Conservation (phyloP, 495 filamentous ascomycete species). For the Penicillium cinerascens region DNA sequence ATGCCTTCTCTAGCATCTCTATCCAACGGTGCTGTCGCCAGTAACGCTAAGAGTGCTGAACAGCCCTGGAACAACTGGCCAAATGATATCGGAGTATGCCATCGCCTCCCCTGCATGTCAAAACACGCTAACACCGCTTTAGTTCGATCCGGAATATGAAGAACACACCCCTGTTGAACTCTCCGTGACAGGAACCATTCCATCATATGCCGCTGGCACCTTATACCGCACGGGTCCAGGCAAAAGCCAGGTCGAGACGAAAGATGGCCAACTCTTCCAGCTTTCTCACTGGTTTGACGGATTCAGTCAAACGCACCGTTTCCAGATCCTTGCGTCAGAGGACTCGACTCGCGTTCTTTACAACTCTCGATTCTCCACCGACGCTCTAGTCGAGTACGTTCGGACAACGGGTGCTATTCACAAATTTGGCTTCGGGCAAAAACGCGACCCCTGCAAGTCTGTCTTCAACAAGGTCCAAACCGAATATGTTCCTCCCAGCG, state of each 20-base stretch:
- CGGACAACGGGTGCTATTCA: slow-evolving; percentile 45
- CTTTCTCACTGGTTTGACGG: slow-evolving; percentile 77
- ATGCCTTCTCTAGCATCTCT: slow-evolving; percentile 8
- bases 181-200: slow-evolving; percentile 45
- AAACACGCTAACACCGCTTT: background rate
- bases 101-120: background rate
- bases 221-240: slow-evolving; percentile 75
- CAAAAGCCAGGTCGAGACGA: slow-evolving; percentile 51
- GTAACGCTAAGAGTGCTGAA: background rate
- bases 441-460: slow-evolving; percentile 63
- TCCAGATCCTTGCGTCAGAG: slow-evolving; percentile 53
- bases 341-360: slow-evolving; percentile 54
- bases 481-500: slow-evolving; percentile 36
- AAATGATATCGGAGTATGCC: slow-evolving; percentile 22
- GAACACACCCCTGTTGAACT: slow-evolving; percentile 47
- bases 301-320: slow-evolving; percentile 70
- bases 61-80: slow-evolving; percentile 25
- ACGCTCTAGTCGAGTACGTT: slow-evolving; percentile 53
- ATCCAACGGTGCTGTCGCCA: background rate
- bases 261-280: slow-evolving; percentile 51
- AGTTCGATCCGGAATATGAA: slow-evolving; percentile 54
- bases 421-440: slow-evolving; percentile 57
- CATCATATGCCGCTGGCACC: slow-evolving; percentile 54
- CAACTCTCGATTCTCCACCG: slow-evolving; percentile 63
- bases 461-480: slow-evolving; percentile 65